These are phyloP conservation scores for Mycena leptocephala DNA, from an alignment of 768 basidiomycete genomes.

Conservation along the genomic window DNA sequence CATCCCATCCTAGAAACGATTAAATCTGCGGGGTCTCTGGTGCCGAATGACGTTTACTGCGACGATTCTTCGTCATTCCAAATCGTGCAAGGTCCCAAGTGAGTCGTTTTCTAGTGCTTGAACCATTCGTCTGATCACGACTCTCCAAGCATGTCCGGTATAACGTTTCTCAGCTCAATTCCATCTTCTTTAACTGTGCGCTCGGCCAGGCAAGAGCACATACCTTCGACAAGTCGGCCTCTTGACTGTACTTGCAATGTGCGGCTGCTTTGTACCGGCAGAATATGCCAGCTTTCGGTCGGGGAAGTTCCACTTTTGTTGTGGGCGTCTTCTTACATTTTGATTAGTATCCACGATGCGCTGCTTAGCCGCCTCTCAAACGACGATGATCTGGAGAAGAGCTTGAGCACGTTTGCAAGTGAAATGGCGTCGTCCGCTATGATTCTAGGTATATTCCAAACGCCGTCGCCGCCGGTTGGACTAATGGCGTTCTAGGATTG, in stretches of 20 bases:
- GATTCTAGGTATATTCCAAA: conserved; percentile 77
- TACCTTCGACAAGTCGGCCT: conserved; percentile 92
- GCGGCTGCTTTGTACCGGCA: conserved; percentile 93
- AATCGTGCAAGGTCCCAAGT: conserved; percentile 94
- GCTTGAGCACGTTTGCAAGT: conserved; percentile 93
- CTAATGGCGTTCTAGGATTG: conserved; percentile 64
- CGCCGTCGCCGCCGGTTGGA: background rate
- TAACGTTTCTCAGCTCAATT: conserved; percentile 7
- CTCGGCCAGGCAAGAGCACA: conserved; percentile 86
- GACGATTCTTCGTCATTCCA: conserved; percentile 91
- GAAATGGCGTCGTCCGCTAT: conserved; percentile 96
- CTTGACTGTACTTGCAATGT: conserved; percentile 89
- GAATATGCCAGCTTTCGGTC: conserved; percentile 93
- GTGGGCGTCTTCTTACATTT: background rate
- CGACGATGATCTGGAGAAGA: conserved; percentile 93
- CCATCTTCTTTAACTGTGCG: background rate
- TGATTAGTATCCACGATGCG: conserved; percentile 81
- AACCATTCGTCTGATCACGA: background rate
- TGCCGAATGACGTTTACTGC: conserved; percentile 94
- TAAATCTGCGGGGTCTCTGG: conserved; percentile 76
- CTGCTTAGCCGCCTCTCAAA: conserved; percentile 93
- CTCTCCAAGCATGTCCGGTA: conserved; percentile 73
- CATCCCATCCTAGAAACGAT: conserved; percentile 91
- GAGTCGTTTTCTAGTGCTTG: conserved; percentile 40
- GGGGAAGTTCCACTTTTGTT: conserved; percentile 13